These are phyloP conservation scores for Tulasnella sp. DNA, from an alignment of 768 basidiomycete species.

Conservation along the genomic window DNA sequence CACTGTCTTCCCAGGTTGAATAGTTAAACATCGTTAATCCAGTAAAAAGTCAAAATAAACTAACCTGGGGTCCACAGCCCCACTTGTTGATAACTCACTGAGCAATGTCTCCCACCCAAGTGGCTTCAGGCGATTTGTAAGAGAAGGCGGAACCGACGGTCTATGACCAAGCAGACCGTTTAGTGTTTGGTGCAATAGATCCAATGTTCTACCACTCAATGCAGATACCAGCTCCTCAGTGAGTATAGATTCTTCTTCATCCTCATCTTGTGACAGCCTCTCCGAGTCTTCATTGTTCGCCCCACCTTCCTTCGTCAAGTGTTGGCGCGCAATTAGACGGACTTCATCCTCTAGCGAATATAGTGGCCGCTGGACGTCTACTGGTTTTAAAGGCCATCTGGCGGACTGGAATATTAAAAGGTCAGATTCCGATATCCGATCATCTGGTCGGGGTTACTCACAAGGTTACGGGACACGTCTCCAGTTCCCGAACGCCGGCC, in stretches of 20 bases:
- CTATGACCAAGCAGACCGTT: not conserved
- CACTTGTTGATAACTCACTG: not conserved
- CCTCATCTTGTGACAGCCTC: too few species aligned
- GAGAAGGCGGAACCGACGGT: not conserved
- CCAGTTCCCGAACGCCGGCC: not conserved
- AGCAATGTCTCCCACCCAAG: slow-evolving; percentile 4
- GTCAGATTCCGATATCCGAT: not conserved
- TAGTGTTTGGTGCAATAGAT: not conserved
- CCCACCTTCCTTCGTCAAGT: not conserved
- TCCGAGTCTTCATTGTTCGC: not conserved
- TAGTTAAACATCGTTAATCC: not conserved
- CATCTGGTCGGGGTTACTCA: not conserved
- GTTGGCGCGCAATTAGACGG: not conserved
- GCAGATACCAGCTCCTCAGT: not conserved
- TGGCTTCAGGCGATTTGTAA: not conserved
- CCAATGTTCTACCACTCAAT: not conserved
- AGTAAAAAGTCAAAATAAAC: not conserved
- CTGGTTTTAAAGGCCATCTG: not conserved
- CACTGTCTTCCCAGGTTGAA: too few species aligned
- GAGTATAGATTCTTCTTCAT: not conserved
- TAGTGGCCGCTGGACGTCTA: not conserved
- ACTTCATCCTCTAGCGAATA: slow-evolving; percentile 5
- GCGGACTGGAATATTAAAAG: not conserved
- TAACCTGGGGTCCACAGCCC: slow-evolving; percentile 1
- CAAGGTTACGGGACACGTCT: not conserved